These are phyloP conservation scores for Ambrosiella beaveri DNA, from an alignment of 2,329 filamentous ascomycete species.

Conservation along the genomic window DNA sequence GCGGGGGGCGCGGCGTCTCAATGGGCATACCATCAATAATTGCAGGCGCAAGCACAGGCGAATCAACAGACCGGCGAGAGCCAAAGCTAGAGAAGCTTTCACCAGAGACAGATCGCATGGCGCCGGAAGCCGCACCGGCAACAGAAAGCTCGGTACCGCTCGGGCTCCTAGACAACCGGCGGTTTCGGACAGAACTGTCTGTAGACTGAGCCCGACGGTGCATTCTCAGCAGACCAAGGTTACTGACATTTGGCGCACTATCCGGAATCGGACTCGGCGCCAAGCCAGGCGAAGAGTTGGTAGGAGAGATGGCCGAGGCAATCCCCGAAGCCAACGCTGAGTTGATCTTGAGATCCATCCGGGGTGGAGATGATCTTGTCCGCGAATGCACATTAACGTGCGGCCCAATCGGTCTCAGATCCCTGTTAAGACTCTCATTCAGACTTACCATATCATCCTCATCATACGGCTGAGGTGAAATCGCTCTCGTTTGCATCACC, in stretches of 20 bases:
- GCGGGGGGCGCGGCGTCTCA: conserved; percentile 7
- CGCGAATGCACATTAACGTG: conserved; percentile 6
- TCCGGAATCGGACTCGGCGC: conserved; percentile 11
- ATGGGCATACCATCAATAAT: conserved; percentile 10
- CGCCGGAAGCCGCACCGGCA: not conserved
- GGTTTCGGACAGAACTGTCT: conserved; percentile 5
- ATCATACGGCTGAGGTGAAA: conserved; percentile 3
- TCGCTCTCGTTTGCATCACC: conserved; percentile 8
- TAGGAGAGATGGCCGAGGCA: not conserved
- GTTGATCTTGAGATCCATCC: conserved; percentile 6
- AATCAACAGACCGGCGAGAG: conserved; percentile 2
- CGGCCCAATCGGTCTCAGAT: conserved; percentile 1
- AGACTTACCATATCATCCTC: not conserved
- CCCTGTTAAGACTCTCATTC: not conserved
- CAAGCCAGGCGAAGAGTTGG: conserved; percentile 6
- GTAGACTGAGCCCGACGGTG: conserved; percentile 7
- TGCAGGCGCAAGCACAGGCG: conserved; percentile 1
- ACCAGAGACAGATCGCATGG: not conserved
- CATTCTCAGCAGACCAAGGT: not conserved
- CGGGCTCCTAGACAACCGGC: conserved; percentile 3
- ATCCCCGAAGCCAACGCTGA: not conserved
- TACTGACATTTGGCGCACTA: not conserved
- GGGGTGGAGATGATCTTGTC: conserved; percentile 4
- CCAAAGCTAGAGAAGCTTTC: not conserved
- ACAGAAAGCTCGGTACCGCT: conserved; percentile 5